Evolutionary conservation across 2,329 filamentous ascomycete species (phyloP), one percentile per base, ranked within the genome.

Genomic region (Basipetospora sp.): DNA sequence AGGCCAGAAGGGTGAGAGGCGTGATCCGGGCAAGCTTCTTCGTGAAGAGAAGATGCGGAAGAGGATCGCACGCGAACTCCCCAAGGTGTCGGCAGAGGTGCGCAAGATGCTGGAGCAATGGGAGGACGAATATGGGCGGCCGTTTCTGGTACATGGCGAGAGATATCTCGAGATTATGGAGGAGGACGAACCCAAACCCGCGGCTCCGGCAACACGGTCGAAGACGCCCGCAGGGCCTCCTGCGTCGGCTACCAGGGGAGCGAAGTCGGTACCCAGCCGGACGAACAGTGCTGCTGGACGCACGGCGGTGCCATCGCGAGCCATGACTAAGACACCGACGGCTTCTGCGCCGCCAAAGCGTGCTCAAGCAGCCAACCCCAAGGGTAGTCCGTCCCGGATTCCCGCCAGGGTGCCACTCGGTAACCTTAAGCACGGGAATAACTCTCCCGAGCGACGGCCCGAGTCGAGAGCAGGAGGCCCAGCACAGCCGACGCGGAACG

Each of bases 41-140:
- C 74, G 90, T 20, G 90, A 98, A 54, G 90, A 98, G 62, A 98
- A 96, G 70, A 93, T 94, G 84, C 77, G 90, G 42, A 98, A 98
- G 71, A 74, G 87, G 41, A 94, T 98, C 44, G 73, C 87, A 18
- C 98, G 96, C 58, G 90, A 98, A 53, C 65, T 98, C 20, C 90
- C 90, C 40, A 96, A 93, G 63, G 70, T 98, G 31, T 78, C 88
- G 41, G 71, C 70, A 1, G 86, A 96, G n/a, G 62, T 98, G 41
- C 73, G 74, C 45, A 88, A 78, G 54, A 68, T 72, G n/a, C 69
- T 98, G 19, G 82, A 88, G 53, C 63, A 69, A 32, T 98, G 85
- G 77, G 90, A 98, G 54, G 80, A 93, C 38, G 90, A 96, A 52
- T 94, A 88, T 54, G 88, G 86, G 3, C 76, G 86, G 9, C 84